A percentile compares a stretch with the other conserved stretches of the same genome.
Evolutionary conservation across 768 basidiomycete genomes (phyloP).

Genomic region (Tulasnella sp.): DNA sequence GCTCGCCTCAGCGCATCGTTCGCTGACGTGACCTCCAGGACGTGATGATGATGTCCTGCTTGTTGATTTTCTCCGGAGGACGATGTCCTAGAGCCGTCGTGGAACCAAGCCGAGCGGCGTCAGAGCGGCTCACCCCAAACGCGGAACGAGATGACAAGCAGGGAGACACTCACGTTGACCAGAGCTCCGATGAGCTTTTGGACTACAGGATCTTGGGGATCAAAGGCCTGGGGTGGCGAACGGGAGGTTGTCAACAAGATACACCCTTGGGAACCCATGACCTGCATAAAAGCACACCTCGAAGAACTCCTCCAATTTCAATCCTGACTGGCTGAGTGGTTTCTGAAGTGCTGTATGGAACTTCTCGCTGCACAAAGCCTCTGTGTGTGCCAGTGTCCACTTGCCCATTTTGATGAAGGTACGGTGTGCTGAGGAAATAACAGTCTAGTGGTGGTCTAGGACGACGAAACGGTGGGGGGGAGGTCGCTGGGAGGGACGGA

Average conservation of each 20-base stretch:
- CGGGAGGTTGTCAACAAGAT: background rate
- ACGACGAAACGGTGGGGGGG: background rate
- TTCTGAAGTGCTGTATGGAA: constrained; percentile 10
- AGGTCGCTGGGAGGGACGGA: constrained; percentile 13
- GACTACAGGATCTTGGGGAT: constrained; percentile 20
- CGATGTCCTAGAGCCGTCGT: constrained; percentile 13
- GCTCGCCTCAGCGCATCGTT: background rate
- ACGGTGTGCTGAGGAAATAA: background rate
- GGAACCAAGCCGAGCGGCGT: background rate
- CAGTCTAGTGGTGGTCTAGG: background rate
- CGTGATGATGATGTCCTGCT: constrained; percentile 7
- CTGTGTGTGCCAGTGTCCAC: constrained; percentile 20
- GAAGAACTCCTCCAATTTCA: constrained; percentile 24
- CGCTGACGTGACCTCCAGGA: background rate
- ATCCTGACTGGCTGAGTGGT: constrained; percentile 16
- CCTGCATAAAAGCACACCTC: constrained; percentile 19
- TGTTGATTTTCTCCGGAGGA: constrained; percentile 2
- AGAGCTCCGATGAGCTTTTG: constrained; percentile 19
- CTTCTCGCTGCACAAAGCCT: constrained; percentile 23
- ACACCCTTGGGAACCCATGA: background rate
- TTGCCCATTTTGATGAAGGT: constrained; percentile 16
- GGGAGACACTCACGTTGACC: constrained; percentile 6
- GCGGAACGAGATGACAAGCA: background rate
- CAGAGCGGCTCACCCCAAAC: constrained; percentile 12
- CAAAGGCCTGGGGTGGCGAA: constrained; percentile 6